phyloP scores from a whole-genome alignment of 2,329 filamentous ascomycete species.

The Phialophora expanda region DNA sequence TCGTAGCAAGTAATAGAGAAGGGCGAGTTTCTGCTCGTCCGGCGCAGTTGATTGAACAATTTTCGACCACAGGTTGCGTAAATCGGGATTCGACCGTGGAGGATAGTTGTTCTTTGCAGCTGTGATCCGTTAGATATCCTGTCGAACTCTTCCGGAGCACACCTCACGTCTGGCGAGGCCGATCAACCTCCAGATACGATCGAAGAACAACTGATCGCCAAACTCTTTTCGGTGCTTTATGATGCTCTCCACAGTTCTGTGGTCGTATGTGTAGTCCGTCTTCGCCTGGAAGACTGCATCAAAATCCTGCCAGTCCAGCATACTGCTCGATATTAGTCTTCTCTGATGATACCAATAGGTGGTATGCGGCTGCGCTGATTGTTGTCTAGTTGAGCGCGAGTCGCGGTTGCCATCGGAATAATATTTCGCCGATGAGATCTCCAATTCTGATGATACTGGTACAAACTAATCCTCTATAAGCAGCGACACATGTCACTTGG shows the following conservation, averaged over 20 bases:
- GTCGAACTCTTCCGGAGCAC: conserved; percentile 2
- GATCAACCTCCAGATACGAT: conserved; percentile 73
- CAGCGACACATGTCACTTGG: not conserved
- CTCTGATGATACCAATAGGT: not conserved
- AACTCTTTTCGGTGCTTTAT: conserved; percentile 69
- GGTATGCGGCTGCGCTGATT: not conserved
- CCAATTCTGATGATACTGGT: too few species aligned
- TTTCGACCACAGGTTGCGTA: conserved; percentile 72
- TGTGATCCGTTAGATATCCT: conserved; percentile 8
- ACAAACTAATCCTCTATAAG: not conserved
- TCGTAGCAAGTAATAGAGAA: conserved; percentile 82
- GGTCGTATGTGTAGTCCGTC: conserved; percentile 66
- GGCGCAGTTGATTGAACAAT: conserved; percentile 70
- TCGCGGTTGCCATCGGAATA: not conserved
- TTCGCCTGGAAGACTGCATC: conserved; percentile 69
- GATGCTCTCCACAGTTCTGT: conserved; percentile 66
- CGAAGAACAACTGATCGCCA: conserved; percentile 76
- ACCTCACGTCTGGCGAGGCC: conserved; percentile 70
- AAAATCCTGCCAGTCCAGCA: conserved; percentile 71
- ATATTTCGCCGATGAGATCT: not conserved
- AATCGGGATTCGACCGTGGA: conserved; percentile 69
- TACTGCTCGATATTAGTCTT: conserved; percentile 42
- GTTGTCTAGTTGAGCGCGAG: not conserved
- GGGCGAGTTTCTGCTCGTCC: conserved; percentile 77
- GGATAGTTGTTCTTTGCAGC: conserved; percentile 71